Base-by-base conservation (phyloP, 495 filamentous ascomycete genomes). In the Penicillium ucsense region DNA sequence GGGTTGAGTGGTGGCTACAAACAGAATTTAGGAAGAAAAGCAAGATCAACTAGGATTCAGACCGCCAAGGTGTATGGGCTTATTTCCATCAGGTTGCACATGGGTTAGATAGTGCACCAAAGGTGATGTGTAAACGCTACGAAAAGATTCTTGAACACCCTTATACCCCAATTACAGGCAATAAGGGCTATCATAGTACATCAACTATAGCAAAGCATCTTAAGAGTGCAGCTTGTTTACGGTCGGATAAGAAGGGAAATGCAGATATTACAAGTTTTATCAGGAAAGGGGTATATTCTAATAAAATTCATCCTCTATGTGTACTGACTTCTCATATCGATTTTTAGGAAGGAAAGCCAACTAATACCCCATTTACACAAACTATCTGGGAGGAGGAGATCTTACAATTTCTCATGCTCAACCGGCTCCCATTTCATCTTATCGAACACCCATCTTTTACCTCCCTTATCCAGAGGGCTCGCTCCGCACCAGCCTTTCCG, bases 1-100 rank as follows among this genome's bases (percentile, higher is more conserved):
- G 20, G 40, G 35, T 52, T 4, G 50, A 52, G 3, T 52, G 12
- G 45, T 52, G 31, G 50, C 12, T 52, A 20, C 6, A 52, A 31
- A 52, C 45, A 11, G 20, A 48, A 29, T 52, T 31, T 45, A n/a
- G n/a, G n/a, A n/a, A n/a, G n/a, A n/a, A n/a, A n/a, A n/a, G n/a
- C n/a, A n/a, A n/a, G n/a, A n/a, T n/a, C n/a, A n/a, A n/a, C n/a
- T n/a, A n/a, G 11, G 37, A 38, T 38, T 27, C 8, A 38, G 1
- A 27, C 10, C 12, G 11, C 12, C 6, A 27, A 8, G 10, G 40
- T 8, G 45, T 35, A 33, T 48, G 38, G 40, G 48, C 30, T 30
- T 35, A 48, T 1, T 48, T 35, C 35, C 2, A 52, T 11, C 33
- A 52, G 35, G 45, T 52, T 29, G 35, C 45, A 6, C 10, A 52